phyloP scores from a whole-genome alignment of 202 grass and related monocot genomes.

The Miscanthus sacchariflorus region DNA sequence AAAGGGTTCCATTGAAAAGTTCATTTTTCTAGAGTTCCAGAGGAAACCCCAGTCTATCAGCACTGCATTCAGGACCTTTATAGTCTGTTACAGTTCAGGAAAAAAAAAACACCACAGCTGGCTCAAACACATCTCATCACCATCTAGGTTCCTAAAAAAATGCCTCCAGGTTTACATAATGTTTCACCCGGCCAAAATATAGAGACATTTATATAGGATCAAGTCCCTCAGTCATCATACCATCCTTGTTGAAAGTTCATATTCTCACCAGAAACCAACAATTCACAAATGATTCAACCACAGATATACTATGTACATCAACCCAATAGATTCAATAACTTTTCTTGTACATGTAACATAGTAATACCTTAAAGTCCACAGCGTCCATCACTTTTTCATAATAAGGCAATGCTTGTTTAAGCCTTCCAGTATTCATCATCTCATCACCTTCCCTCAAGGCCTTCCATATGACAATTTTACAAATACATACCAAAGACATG shows the following conservation, averaged over 20 bases:
- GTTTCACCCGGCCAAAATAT: neutral
- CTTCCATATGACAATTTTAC: slow-evolving; percentile 56
- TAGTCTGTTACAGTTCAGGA: neutral
- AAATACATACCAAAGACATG: slow-evolving; percentile 20
- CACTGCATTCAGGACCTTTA: slow-evolving; percentile 4
- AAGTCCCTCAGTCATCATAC: neutral
- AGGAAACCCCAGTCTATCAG: neutral
- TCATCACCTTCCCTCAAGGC: slow-evolving; percentile 83
- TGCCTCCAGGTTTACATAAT: neutral
- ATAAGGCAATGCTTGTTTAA: slow-evolving; percentile 80
- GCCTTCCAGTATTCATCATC: slow-evolving; percentile 86
- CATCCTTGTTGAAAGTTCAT: neutral
- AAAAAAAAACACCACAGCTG: neutral
- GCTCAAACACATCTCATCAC: neutral
- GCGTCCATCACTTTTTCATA: slow-evolving; percentile 93
- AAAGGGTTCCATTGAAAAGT: slow-evolving; percentile 20
- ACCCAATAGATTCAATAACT: neutral
- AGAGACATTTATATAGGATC: neutral
- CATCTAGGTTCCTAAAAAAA: neutral
- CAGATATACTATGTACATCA: neutral
- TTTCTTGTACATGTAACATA: neutral
- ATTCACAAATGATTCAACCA: slow-evolving; percentile 26
- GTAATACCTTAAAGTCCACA: slow-evolving; percentile 82
- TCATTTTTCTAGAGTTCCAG: slow-evolving; percentile 22
- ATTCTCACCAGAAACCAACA: slow-evolving; percentile 27